phyloP scores from a whole-genome alignment of 352 stramenopile genomes.

The Phytophthora palmivora region DNA sequence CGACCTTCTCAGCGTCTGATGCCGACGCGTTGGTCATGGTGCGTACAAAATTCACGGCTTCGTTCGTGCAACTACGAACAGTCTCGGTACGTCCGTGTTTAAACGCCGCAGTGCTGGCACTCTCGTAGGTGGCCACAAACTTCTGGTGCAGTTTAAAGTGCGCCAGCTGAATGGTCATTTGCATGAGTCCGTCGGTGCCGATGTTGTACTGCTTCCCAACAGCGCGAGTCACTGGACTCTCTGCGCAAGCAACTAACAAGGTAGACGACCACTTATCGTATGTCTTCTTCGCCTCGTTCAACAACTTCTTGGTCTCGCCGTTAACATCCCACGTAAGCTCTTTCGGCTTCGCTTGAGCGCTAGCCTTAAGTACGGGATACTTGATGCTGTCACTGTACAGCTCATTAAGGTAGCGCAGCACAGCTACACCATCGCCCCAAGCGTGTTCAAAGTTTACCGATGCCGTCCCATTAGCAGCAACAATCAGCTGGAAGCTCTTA shows the following conservation, averaged over 20 bases:
- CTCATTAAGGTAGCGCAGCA: constrained; percentile 91
- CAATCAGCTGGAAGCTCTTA: constrained; percentile 93
- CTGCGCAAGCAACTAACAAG: constrained; percentile 74
- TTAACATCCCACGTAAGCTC: constrained; percentile 75
- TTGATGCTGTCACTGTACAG: constrained; percentile 85
- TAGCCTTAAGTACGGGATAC: constrained; percentile 64
- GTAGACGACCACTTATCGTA: constrained; percentile 72
- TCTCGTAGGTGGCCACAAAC: constrained; percentile 91
- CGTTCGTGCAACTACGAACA: constrained; percentile 89
- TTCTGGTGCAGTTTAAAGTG: constrained; percentile 84
- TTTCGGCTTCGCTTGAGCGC: constrained; percentile 29
- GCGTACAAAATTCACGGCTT: constrained; percentile 79
- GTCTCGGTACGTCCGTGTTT: constrained; percentile 93
- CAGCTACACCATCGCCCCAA: constrained; percentile 90
- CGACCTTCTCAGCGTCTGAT: constrained; percentile 65
- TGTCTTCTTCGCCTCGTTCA: constrained; percentile 72
- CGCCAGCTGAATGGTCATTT: constrained; percentile 92
- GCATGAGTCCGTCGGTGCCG: constrained; percentile 90
- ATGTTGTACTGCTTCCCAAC: constrained; percentile 77
- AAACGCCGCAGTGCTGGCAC: constrained; percentile 89
- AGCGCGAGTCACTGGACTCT: constrained; percentile 74
- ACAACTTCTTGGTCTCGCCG: constrained; percentile 58
- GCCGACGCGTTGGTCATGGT: constrained; percentile 67
- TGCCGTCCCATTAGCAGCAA: constrained; percentile 79
- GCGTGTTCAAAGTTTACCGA: constrained; percentile 93